Evolutionary conservation across 306 rosid genomes (phyloP), one percentile per base, ranked within the genome.

Genomic region (Citrullus amarus): DNA sequence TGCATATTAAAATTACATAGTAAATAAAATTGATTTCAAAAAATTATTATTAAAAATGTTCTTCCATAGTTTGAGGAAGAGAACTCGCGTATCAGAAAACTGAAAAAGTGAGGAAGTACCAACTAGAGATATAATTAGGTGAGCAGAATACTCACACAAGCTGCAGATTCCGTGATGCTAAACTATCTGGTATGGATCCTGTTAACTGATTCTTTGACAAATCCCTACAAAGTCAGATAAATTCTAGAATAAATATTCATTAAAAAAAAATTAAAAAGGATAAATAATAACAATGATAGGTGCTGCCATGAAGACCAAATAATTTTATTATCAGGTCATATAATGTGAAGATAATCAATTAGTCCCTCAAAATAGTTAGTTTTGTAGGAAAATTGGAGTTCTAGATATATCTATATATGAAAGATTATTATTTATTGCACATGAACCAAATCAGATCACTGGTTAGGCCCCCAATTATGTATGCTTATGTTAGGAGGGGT

Each of bases 141-240:
- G 70, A 58, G 53, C 78, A 82, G 20, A 30, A n/a, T 81, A 89
- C 98, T 90, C 87, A 94, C 98, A 89, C 89, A 58, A 94, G 98
- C 78, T 86, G 95, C 84, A 94, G 86, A 80, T 86, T 85, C 80
- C 92, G 89, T 84, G 92, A 85, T 28, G 88, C 79, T 81, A 95
- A 79, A 83, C 92, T 87, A 73, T 88, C 92, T 20, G 73, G 73
- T 38, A 67, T 95, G 63, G 97, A 72, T 58, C 97, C 99, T 9
- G 90, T 80, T 63, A 92, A 83, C 78, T 85, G 93, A 86, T 95
- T 95, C 81, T 84, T 75, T 76, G 99, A 89, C 86, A 95, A 85
- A 87, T 95, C 99, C 97, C 99, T 95, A 62, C 79, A 76, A 46
- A 78, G 63, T 75, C 44, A 13, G 9, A 57, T 22, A 75, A 17